phyloP scores from a whole-genome alignment of 805 yeast species.

The Candida tammaniensis region DNA sequence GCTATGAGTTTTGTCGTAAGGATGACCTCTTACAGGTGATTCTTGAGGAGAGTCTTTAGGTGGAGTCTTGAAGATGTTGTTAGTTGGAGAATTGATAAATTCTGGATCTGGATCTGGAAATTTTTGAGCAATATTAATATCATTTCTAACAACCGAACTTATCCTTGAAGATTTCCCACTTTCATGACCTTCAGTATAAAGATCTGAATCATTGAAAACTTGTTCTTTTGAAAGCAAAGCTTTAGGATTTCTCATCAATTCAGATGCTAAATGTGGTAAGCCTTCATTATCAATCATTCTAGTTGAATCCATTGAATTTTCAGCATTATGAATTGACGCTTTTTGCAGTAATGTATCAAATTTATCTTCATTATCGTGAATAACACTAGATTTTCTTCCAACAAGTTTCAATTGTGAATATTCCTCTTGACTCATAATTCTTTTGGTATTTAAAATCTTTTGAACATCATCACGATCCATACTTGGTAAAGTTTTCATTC shows the following conservation, averaged over 20 bases:
- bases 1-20: too few relatives aligned
- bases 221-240: conserved; percentile 29
- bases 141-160: conserved; percentile 13
- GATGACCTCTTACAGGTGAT: too few relatives aligned
- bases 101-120: conserved; percentile 37
- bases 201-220: conserved; percentile 23
- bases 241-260: conserved; percentile 26
- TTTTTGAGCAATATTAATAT: conserved; percentile 7
- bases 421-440: conserved; percentile 40
- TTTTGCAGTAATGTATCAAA: conserved; percentile 29
- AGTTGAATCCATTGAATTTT: conserved; percentile 15
- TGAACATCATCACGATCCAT: conserved; percentile 46
- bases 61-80: conserved; percentile 26
- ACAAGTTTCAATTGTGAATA: conserved; percentile 32
- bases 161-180: conserved; percentile 4
- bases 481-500: conserved; percentile 49
- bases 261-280: conserved; percentile 40
- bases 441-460: conserved; percentile 36
- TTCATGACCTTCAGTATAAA: conserved; percentile 9
- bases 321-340: conserved; percentile 31
- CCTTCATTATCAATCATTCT: conserved; percentile 10
- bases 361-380: conserved; percentile 21
- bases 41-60: conserved; percentile 18
- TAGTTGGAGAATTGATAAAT: conserved; percentile 18
- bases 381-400: conserved; percentile 25